Evolutionary conservation across 768 basidiomycete species (phyloP).

Genomic region (Agrocybe praecox): DNA sequence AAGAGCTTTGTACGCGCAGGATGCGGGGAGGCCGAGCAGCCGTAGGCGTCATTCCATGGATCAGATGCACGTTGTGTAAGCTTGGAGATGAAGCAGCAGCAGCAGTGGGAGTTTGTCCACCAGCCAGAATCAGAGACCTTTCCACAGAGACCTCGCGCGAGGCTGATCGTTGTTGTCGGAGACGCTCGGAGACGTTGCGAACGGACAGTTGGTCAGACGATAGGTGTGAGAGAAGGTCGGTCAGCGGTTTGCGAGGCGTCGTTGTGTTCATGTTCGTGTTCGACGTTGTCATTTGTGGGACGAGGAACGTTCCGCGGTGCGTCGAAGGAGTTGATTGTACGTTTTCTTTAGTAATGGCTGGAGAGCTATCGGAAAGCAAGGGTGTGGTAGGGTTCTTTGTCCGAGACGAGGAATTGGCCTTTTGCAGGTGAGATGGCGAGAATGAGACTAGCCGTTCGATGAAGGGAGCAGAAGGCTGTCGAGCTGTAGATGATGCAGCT

Average conservation of each 20-base stretch:
- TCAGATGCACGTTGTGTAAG: neutral
- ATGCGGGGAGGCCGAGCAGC: slow-evolving; percentile 17
- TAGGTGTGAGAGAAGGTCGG: slow-evolving; percentile 3
- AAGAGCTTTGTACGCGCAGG: slow-evolving; percentile 10
- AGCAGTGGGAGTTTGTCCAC: neutral
- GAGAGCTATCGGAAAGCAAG: slow-evolving; percentile 1
- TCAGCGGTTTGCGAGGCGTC: slow-evolving; percentile 18
- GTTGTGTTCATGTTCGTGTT: neutral
- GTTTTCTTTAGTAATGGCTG: neutral
- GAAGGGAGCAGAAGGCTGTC: neutral
- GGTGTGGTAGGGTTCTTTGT: neutral
- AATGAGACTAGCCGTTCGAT: neutral
- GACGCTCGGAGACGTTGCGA: neutral
- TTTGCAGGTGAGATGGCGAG: neutral
- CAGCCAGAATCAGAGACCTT: neutral
- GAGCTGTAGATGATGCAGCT: neutral
- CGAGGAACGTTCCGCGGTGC: neutral
- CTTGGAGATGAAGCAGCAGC: neutral
- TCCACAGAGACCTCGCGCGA: neutral
- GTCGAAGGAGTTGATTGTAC: neutral
- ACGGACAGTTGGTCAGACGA: neutral
- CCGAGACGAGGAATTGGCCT: neutral
- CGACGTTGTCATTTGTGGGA: slow-evolving; percentile 3
- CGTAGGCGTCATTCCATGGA: slow-evolving; percentile 12
- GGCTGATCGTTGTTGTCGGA: neutral